Evolutionary conservation across 495 filamentous ascomycete species (phyloP).

Genomic region (Penicillium daleae): DNA sequence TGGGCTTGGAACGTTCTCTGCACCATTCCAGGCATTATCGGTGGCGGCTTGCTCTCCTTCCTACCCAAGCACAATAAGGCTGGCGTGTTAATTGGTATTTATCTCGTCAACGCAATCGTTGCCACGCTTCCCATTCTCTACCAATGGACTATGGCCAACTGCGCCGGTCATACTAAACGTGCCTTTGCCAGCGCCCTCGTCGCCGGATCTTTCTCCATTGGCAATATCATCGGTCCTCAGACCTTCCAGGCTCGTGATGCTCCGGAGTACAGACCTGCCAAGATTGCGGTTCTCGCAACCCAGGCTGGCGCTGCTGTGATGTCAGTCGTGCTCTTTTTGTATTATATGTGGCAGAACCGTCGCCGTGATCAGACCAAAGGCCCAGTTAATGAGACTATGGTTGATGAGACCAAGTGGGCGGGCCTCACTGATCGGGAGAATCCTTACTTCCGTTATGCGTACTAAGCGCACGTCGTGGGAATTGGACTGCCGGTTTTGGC

Average conservation of each 20-base stretch:
- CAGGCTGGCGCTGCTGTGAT: slow-evolving; percentile 48
- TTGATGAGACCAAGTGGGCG: slow-evolving; percentile 40
- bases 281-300: slow-evolving; percentile 59
- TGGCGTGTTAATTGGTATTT: slow-evolving; percentile 64
- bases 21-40: slow-evolving; percentile 55
- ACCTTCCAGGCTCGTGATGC: slow-evolving; percentile 63
- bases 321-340: slow-evolving; percentile 41
- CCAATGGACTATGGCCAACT: slow-evolving; percentile 53
- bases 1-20: slow-evolving; percentile 54
- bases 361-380: slow-evolving; percentile 34
- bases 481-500: not conserved
- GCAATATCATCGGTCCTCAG: slow-evolving; percentile 70
- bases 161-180: slow-evolving; percentile 54
- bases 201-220: slow-evolving; percentile 61
- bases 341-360: slow-evolving; percentile 52
- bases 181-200: slow-evolving; percentile 60
- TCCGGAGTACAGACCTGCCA: slow-evolving; percentile 64
- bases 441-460: slow-evolving; percentile 48
- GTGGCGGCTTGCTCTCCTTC: slow-evolving; percentile 64
- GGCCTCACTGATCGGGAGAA: slow-evolving; percentile 50
- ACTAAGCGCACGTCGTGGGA: slow-evolving; percentile 24
- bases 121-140: slow-evolving; percentile 50
- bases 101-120: slow-evolving; percentile 61
- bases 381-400: slow-evolving; percentile 23
- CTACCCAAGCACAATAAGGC: slow-evolving; percentile 47